Conservation (phyloP, 345 rosid genomes). For the Salix exigua region DNA sequence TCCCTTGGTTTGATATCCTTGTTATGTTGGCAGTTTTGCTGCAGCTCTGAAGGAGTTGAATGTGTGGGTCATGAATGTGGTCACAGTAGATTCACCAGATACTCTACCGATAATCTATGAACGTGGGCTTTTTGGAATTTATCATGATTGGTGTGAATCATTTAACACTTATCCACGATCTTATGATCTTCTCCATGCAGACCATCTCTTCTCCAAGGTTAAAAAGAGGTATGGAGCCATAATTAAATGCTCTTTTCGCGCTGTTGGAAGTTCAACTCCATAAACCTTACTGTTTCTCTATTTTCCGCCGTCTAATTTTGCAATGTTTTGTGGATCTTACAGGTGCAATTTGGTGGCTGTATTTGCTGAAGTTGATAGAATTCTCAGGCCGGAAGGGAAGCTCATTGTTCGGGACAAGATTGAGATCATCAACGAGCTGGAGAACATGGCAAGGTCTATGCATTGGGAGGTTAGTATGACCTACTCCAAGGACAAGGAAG, state of each 20-base stretch:
- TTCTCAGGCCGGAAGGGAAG: slow-evolving; percentile 84
- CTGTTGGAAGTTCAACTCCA: neutral
- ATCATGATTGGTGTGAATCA: slow-evolving; percentile 97
- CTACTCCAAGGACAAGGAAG: slow-evolving; percentile 71
- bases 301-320: neutral
- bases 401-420: slow-evolving; percentile 70
- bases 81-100: slow-evolving; percentile 80
- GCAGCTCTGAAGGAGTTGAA: slow-evolving; percentile 79
- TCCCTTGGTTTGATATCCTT: slow-evolving; percentile 9
- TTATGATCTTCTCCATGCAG: slow-evolving; percentile 93
- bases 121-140: slow-evolving; percentile 87
- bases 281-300: neutral
- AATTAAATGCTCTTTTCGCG: too few relatives aligned
- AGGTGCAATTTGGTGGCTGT: slow-evolving; percentile 75
- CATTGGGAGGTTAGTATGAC: slow-evolving; percentile 83
- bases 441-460: slow-evolving; percentile 56
- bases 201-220: slow-evolving; percentile 86
- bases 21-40: slow-evolving; percentile 62
- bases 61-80: slow-evolving; percentile 95
- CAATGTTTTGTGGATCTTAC: slow-evolving; percentile 2
- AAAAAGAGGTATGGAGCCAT: slow-evolving; percentile 51
- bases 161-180: slow-evolving; percentile 96
- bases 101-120: slow-evolving; percentile 87
- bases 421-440: slow-evolving; percentile 55
- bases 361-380: slow-evolving; percentile 80